A percentile compares a stretch with the other conserved stretches of the same genome.
Evolutionary conservation across 2,329 filamentous ascomycete species (phyloP).

Genomic region (Metarhizium anisopliae): DNA sequence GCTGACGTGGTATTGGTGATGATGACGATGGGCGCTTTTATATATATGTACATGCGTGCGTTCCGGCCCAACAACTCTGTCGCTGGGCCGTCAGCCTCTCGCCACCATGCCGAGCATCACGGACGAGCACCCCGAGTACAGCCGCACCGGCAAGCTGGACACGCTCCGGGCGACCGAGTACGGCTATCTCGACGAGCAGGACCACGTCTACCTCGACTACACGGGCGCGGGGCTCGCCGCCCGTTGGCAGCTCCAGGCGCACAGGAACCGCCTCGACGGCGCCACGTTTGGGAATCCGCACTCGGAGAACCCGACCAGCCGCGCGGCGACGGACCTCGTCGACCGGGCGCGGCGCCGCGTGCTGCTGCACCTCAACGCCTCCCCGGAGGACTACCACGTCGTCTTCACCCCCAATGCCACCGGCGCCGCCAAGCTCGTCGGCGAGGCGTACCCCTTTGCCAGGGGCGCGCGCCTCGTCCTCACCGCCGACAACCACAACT

Average conservation of each 20-base stretch:
- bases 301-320: conserved; percentile 28
- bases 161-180: background rate
- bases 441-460: conserved; percentile 28
- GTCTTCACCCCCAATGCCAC: conserved; percentile 32
- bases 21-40: too few relatives aligned
- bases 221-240: conserved; percentile 28
- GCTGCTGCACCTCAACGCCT: conserved; percentile 24
- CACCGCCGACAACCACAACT: conserved; percentile 34
- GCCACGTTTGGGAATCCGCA: conserved; percentile 30
- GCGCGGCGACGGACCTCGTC: conserved; percentile 22
- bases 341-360: conserved; percentile 22
- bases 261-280: conserved; percentile 19
- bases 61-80: background rate
- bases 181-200: conserved; percentile 11
- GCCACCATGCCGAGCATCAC: background rate
- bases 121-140: background rate
- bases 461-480: conserved; percentile 19
- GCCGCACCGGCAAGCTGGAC: background rate
- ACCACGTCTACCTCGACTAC: conserved; percentile 33
- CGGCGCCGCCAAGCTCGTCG: conserved; percentile 28
- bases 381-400: conserved; percentile 27
- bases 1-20: too few relatives aligned
- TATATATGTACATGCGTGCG: too few relatives aligned
- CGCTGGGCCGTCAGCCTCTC: background rate
- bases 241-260: conserved; percentile 21